Conservation (phyloP, 331 rosid species). For the Quercus phellos region DNA sequence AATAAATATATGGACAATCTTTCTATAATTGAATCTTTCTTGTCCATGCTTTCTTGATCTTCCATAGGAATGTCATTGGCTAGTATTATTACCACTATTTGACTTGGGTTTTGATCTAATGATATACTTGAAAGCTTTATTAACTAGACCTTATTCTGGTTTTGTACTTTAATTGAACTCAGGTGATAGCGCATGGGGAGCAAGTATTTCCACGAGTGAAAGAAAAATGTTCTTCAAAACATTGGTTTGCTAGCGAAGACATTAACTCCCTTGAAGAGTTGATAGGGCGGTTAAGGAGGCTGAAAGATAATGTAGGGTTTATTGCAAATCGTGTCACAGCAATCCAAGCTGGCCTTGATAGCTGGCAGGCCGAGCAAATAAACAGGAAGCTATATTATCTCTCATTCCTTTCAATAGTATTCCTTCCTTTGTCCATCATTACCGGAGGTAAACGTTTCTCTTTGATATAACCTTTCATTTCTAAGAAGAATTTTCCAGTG, state of each 20-base stretch:
- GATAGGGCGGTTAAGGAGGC: slow-evolving; percentile 73
- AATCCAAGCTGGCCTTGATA: slow-evolving; percentile 88
- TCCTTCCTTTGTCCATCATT: slow-evolving; percentile 84
- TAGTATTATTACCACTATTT: neutral
- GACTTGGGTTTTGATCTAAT: neutral
- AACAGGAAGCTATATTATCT: slow-evolving; percentile 88
- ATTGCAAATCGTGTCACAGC: slow-evolving; percentile 86
- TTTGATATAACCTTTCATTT: slow-evolving; percentile 2
- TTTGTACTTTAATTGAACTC: slow-evolving; percentile 19
- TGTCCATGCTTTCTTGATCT: neutral
- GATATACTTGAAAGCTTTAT: slow-evolving; percentile 7
- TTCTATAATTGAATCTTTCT: neutral
- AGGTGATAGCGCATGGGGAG: slow-evolving; percentile 92
- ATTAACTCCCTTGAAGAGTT: slow-evolving; percentile 73
- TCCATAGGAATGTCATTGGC: neutral
- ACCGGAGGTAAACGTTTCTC: slow-evolving; percentile 66
- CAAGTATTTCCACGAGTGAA: slow-evolving; percentile 89
- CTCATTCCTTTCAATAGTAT: slow-evolving; percentile 81
- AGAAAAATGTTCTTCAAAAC: slow-evolving; percentile 80
- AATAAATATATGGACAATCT: neutral
- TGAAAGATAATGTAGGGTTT: slow-evolving; percentile 90
- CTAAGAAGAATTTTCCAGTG: neutral
- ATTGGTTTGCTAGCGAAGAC: slow-evolving; percentile 73
- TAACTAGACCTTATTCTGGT: slow-evolving; percentile 8
- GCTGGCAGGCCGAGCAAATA: slow-evolving; percentile 95